Evolutionary conservation across 371 early-diverging fungal species (phyloP), one percentile per base, ranked within the genome.

Genomic region (Rhizomucor miehei): DNA sequence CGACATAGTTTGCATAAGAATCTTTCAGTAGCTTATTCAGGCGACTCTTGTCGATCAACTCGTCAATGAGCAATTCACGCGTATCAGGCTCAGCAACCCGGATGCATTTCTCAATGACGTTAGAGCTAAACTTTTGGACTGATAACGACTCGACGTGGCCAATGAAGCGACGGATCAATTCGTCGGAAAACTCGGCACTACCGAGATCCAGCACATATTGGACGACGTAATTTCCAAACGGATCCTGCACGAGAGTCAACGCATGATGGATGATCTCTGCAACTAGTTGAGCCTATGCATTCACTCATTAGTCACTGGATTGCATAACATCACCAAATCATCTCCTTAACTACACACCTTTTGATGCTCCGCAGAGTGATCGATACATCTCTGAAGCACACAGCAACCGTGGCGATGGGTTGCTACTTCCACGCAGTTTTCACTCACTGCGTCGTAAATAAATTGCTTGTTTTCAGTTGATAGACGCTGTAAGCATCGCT

Each of bases 151-250:
- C 78, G 29, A 91, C 83, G 60, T 89, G 77, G 19, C 85, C 89
- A 45, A 91, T 67, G 62, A 95, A 92, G 20, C 84, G 83, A n/a
- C 77, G 75, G 59, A 91, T 87, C 23, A 95, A 64, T 0, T 77
- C 71, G 60, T 89, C 89, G 11, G 88, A 81, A 57, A 83, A 91
- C 12, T 71, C 66, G 4, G 69, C 63, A 45, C 90, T 84, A 6
- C 81, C 78, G 35, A 93, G 76, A 53, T 97, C 98, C 34, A 96
- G 74, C 6, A 96, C 90, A 48, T 97, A 93, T 76, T 99, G 99
- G 20, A 99, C 94, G 16, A 99, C 99, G 67, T 99, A 99, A 78
- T 99, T 99, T 41, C 95, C 99, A 73, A 91, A 99, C 40, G 95
- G 96, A 73, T 98, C 96, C 52, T 81, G 91, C 23, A 98, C 95